phyloP scores from a whole-genome alignment of 768 basidiomycete species.

The Amanita inopinata region DNA sequence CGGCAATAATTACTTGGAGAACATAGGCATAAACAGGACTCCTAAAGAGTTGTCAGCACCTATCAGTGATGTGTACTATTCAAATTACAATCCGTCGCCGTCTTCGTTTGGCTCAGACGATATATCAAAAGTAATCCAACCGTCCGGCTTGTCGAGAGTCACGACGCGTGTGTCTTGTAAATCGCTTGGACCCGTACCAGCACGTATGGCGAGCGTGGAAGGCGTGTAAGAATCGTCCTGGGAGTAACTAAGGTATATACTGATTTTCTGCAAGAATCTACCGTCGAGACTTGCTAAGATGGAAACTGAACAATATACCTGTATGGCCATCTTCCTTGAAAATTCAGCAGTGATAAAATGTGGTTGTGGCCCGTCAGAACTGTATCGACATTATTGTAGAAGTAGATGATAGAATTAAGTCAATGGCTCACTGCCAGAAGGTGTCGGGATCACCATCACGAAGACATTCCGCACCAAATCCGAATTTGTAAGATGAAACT shows the following conservation, averaged over 20 bases:
- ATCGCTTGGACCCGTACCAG: slow-evolving; percentile 86
- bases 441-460: slow-evolving; percentile 84
- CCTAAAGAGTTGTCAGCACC: slow-evolving; percentile 29
- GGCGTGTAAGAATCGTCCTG: slow-evolving; percentile 98
- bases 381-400: slow-evolving; percentile 18
- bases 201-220: slow-evolving; percentile 79
- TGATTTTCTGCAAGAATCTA: slow-evolving; percentile 62
- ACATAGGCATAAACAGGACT: slow-evolving; percentile 86
- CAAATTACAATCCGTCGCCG: slow-evolving; percentile 62
- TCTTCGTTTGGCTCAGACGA: slow-evolving; percentile 74
- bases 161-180: slow-evolving; percentile 85
- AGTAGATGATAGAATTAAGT: not conserved
- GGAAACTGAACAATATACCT: slow-evolving; percentile 35
- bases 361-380: slow-evolving; percentile 93
- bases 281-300: not conserved
- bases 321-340: slow-evolving; percentile 78
- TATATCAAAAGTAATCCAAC: slow-evolving; percentile 87
- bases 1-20: slow-evolving; percentile 80
- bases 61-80: not conserved
- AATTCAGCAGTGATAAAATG: slow-evolving; percentile 95
- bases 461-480: slow-evolving; percentile 90
- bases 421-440: slow-evolving; percentile 86
- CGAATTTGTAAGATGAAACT: slow-evolving; percentile 94
- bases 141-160: slow-evolving; percentile 83
- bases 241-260: slow-evolving; percentile 69